phyloP scores from a whole-genome alignment of 202 grass and related monocot species.

The Hordeum pubiflorum region DNA sequence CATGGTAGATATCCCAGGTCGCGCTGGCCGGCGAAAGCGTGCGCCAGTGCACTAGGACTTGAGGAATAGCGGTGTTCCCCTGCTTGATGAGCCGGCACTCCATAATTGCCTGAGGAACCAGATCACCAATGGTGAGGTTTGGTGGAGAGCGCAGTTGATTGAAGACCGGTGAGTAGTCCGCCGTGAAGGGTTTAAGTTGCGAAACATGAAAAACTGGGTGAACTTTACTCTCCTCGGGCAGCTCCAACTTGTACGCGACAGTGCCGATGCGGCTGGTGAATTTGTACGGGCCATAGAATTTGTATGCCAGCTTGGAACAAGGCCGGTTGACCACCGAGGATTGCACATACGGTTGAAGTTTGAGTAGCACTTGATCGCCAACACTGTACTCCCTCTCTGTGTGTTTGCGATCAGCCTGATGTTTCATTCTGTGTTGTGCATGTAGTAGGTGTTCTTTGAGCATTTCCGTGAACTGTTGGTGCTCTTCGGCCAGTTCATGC shows the following conservation, averaged over 20 bases:
- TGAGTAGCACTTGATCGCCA: neutral
- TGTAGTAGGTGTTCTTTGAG: neutral
- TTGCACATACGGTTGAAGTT: neutral
- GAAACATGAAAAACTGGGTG: neutral
- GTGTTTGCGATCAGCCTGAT: neutral
- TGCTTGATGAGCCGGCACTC: neutral
- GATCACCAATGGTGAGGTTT: accelerated
- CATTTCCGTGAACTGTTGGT: no score
- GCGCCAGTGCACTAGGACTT: neutral
- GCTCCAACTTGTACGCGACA: neutral
- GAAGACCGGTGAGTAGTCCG: neutral
- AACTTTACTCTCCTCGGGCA: neutral
- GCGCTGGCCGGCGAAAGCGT: no score
- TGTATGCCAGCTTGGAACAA: neutral
- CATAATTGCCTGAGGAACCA: neutral
- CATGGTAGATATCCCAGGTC: no score
- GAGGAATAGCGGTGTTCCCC: neutral
- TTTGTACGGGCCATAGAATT: neutral
- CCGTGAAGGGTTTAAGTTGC: neutral
- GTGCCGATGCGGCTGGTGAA: accelerated
- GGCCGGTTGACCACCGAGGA: neutral
- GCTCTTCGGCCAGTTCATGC: no score
- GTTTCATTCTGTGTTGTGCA: neutral
- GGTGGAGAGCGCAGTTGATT: neutral
- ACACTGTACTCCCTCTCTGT: neutral